Base-by-base conservation (phyloP, 768 basidiomycete genomes). In the Exidia glandulosa region DNA sequence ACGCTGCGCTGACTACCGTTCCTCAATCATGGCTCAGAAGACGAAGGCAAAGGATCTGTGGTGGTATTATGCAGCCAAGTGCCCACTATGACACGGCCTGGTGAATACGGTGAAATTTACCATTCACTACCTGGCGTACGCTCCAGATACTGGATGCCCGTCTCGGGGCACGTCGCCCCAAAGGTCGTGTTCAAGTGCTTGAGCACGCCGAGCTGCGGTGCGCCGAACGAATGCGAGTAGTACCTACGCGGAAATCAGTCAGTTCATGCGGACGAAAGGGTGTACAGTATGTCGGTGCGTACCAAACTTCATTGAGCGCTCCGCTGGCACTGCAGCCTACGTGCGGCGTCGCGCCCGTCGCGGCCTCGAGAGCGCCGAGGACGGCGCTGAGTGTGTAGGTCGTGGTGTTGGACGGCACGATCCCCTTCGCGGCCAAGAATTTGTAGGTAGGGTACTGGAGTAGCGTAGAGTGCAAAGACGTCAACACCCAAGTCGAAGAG, bases 331-430 rank as follows among this genome's bases (percentile, higher is more conserved):
- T 71, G 69, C 85, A 88, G 29, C 86, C 86, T 52, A 88, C 75
- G 72, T 77, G 88, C 16, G 87, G 86, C 29, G 82, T 67, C 14
- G 77, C 79, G 12, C 85, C 85, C 3, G 79, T 83, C 64, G 84
- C 85, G 0, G 79, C 73, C 60, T 75, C 76, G 50, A 88, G 72
- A 9, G 79, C 79, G 59, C 68, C 76, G 65, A 82, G 79, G 30
- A 88, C 72, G 57, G 79, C 73, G 12, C 67, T 63, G 3, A 88
- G 73, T 32, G 72, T 75, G 66, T 88, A 89, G 1, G 79, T 77
- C 0, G 86, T 87, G 61, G 66, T 76, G 74, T 89, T 89, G 14
- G 83, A 87, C 2, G 88, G 87, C 10, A 79, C 69, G 63, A 90
- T 85, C 1, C 83, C 82, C 63, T 66, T 83, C 79, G 82, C 74